These are phyloP conservation scores for Fusarium citri DNA, from an alignment of 2,329 filamentous ascomycete species.

Conservation along the genomic window DNA sequence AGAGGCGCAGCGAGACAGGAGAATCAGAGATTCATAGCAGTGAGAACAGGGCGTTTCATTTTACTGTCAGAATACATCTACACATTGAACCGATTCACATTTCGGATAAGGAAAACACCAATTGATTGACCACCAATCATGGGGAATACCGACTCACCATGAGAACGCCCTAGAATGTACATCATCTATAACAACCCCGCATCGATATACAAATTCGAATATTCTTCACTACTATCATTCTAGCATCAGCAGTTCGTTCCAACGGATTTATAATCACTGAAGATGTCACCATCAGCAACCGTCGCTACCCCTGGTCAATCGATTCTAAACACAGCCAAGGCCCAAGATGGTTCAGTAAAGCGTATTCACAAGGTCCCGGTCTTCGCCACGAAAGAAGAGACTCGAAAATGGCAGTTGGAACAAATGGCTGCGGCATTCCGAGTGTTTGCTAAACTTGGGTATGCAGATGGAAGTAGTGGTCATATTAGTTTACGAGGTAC, in stretches of 20 bases:
- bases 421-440: conserved; percentile 60
- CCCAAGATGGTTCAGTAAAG: conserved; percentile 26
- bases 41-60: background rate
- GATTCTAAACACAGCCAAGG: conserved; percentile 22
- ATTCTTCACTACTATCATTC: background rate
- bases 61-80: background rate
- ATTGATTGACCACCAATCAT: conserved; percentile 19
- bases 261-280: background rate
- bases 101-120: conserved; percentile 17
- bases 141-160: conserved; percentile 10
- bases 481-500: conserved; percentile 56
- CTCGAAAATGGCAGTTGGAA: conserved; percentile 50
- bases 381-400: conserved; percentile 37
- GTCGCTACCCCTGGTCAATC: conserved; percentile 1
- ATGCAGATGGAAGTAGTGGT: conserved; percentile 58
- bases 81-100: background rate
- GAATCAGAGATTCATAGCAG: background rate
- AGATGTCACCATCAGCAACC: conserved; percentile 33
- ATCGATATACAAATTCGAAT: background rate
- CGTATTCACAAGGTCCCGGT: conserved; percentile 38
- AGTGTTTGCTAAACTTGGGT: conserved; percentile 60
- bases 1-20: background rate
- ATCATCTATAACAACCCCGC: conserved; percentile 6
- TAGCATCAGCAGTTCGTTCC: background rate
- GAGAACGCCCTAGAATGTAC: background rate